phyloP scores from a whole-genome alignment of 1,139 yeast species.

The Blastobotrys illinoisensis region DNA sequence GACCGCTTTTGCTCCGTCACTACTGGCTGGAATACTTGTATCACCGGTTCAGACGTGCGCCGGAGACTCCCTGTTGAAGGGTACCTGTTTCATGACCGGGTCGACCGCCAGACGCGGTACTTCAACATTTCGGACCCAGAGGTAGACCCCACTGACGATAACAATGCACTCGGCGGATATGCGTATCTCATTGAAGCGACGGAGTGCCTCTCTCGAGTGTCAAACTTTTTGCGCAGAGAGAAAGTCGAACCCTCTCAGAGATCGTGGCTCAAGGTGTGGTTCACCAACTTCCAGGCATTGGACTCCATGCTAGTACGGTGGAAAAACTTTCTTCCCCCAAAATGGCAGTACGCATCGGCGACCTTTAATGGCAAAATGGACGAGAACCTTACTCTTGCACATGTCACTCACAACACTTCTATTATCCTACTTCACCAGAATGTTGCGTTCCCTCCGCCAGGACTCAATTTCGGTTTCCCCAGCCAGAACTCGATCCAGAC shows the following conservation, averaged over 20 bases:
- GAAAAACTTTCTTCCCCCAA: constrained; percentile 16
- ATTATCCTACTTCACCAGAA: constrained; percentile 25
- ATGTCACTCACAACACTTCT: constrained; percentile 24
- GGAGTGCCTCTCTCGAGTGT: constrained; percentile 19
- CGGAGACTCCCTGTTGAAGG: constrained; percentile 22
- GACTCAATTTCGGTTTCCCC: constrained; percentile 11
- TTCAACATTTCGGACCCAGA: constrained; percentile 16
- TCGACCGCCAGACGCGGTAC: constrained; percentile 16
- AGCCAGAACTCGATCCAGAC: constrained; percentile 13
- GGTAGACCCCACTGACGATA: constrained; percentile 11
- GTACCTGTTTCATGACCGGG: constrained; percentile 12
- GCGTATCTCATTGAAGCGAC: constrained; percentile 25
- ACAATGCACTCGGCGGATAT: constrained; percentile 21
- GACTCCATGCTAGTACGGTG: constrained; percentile 21
- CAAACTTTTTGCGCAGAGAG: constrained; percentile 15
- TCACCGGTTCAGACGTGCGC: constrained; percentile 15
- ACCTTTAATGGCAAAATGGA: constrained; percentile 12
- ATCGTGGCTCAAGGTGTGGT: constrained; percentile 15
- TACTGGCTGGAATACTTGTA: constrained; percentile 24
- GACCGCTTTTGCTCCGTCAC: constrained; percentile 25
- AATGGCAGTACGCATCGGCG: constrained; percentile 10
- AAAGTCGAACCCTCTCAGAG: constrained; percentile 9
- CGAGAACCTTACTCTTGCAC: constrained; percentile 25
- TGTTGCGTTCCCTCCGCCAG: constrained; percentile 18
- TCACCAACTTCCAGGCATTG: constrained; percentile 15